Base-by-base conservation (phyloP, 345 rosid genomes). In the Camelina hispida region DNA sequence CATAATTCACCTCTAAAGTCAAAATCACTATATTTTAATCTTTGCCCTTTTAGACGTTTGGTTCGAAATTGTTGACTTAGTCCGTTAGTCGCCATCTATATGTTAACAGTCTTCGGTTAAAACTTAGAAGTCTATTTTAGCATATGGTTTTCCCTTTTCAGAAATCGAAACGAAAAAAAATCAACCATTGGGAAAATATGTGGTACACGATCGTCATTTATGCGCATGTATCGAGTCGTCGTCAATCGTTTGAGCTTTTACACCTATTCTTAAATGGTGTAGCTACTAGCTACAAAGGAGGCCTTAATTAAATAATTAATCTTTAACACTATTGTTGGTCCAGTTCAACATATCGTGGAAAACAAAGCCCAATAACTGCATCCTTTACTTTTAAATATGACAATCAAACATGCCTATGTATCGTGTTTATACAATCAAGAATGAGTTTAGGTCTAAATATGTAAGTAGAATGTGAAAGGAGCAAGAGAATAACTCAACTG, bases 1-100 rank as follows among this genome's bases (percentile, higher is more conserved):
- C 57, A 44, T 42, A 32, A 60, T 61, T 61, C 69, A 60, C 57
- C 50, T 32, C 74, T 56, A 55, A 76, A 62, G 80, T 76, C 75
- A 69, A 44, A 5, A 22, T 13, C 52, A 20, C 3, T 52, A 23
- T 44, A 76, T 40, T 76, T 76, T 69, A 53, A 23, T 35, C 16
- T 9, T 16, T 46, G 15, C 59, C 59, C 58, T 56, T 62, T 46
- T 18, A 69, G 17, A 62, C 4, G 52, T 69, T 62, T 61, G 34
- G 64, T 62, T 69, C 30, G 74, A 53, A 51, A 54, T 54, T 44
- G 54, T 56, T 54, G 69, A 62, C 59, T 43, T 53, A 3, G n/a
- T n/a, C n/a, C n/a, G n/a, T n/a, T n/a, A n/a, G 16, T 59, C 14
- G 51, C 42, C 22, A 37, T 56, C 9, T 72, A 0, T 10, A 3